A percentile compares a stretch with the other conserved stretches of the same genome.
Evolutionary conservation across 2,329 filamentous ascomycete genomes (phyloP).

Genomic region (Penicillium brasilianum): DNA sequence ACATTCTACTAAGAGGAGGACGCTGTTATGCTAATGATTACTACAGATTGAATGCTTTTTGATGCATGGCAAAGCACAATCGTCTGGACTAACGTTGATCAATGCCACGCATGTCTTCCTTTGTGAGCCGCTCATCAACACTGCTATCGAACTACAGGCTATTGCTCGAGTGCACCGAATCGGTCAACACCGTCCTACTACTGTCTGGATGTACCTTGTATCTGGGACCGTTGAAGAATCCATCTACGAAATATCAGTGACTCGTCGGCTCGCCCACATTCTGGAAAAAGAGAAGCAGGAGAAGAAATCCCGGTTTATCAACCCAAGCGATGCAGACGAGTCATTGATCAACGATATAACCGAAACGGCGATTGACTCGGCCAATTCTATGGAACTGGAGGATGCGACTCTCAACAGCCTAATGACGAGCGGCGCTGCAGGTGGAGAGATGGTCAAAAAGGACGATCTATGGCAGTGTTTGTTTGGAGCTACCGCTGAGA

Average conservation of each 20-base stretch:
- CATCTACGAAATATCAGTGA: constrained; percentile 85
- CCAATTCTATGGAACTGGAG: constrained; percentile 83
- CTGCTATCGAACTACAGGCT: constrained; percentile 89
- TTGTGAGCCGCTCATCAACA: constrained; percentile 91
- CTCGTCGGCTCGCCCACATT: constrained; percentile 78
- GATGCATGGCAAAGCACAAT: constrained; percentile 85
- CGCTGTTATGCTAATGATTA: not conserved
- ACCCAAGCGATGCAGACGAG: constrained; percentile 5
- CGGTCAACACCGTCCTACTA: constrained; percentile 84
- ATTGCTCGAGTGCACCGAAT: constrained; percentile 95
- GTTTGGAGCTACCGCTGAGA: constrained; percentile 65
- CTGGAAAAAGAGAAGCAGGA: constrained; percentile 49
- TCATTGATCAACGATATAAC: constrained; percentile 38
- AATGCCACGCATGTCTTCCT: constrained; percentile 94
- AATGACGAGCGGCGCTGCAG: constrained; percentile 70
- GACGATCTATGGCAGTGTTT: constrained; percentile 87
- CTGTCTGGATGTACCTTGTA: constrained; percentile 95
- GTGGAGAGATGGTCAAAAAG: constrained; percentile 78
- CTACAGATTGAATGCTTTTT: constrained; percentile 76
- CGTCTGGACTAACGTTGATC: constrained; percentile 86
- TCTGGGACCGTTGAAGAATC: constrained; percentile 88
- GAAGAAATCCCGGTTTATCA: constrained; percentile 27
- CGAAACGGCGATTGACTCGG: constrained; percentile 74
- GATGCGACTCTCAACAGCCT: constrained; percentile 71
- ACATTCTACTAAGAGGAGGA: not conserved